phyloP scores from a whole-genome alignment of 2,329 filamentous ascomycete genomes.

The Cladophialophora exuberans region DNA sequence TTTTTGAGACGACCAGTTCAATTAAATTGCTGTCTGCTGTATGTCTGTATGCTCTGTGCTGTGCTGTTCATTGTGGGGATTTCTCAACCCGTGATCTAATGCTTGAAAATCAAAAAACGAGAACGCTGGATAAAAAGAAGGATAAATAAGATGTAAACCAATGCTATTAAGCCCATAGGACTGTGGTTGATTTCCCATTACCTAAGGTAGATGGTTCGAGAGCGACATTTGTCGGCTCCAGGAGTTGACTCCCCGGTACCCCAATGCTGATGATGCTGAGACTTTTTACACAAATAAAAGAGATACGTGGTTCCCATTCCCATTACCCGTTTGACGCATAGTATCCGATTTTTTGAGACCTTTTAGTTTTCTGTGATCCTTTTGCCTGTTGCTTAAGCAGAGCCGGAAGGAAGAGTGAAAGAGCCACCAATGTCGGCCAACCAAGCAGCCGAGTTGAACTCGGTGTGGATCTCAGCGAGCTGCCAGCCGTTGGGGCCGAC shows the following conservation, averaged over 20 bases:
- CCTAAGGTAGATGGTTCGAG: no score
- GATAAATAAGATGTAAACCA: no score
- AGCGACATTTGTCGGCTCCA: no score
- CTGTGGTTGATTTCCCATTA: no score
- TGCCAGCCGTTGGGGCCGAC: conserved; percentile 36
- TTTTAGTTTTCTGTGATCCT: not conserved
- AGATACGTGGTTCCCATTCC: not conserved
- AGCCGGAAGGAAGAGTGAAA: conserved; percentile 19
- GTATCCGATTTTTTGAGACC: not conserved
- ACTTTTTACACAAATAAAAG: not conserved
- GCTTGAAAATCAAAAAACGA: not conserved
- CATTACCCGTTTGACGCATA: not conserved
- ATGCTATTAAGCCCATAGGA: no score
- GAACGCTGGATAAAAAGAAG: no score
- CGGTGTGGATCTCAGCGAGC: conserved; percentile 38
- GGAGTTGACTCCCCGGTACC: not conserved
- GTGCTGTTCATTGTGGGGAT: conserved; percentile 11
- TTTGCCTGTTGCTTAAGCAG: not conserved
- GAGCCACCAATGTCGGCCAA: conserved; percentile 27
- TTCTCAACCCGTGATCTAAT: not conserved
- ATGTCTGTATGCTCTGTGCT: no score
- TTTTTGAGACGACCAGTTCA: no score
- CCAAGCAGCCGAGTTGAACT: conserved; percentile 40
- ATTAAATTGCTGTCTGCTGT: no score
- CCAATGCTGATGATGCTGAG: conserved; percentile 7